Percentiles rank a stretch among this genome's conserved stretches.
Conservation (phyloP, 352 stramenopile genomes). For the Phytopythium sindhum region DNA sequence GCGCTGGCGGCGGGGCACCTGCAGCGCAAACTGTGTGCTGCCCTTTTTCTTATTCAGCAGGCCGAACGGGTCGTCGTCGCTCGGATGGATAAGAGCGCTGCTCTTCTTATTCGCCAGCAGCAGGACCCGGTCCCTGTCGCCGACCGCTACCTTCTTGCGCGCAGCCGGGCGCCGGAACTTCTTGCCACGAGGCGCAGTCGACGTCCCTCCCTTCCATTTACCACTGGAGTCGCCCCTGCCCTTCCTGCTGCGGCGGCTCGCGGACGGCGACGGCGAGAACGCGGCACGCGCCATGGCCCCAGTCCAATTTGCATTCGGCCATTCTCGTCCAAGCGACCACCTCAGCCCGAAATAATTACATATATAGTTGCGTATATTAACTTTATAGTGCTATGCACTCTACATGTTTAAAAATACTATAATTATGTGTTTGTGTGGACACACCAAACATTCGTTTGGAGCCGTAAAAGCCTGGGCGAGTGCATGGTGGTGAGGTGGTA, state of each 20-base stretch:
- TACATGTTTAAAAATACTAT: too few species aligned
- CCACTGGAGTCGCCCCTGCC: neutral
- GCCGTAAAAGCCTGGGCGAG: too few species aligned
- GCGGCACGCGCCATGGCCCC: neutral
- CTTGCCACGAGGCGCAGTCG: too few species aligned
- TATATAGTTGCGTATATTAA: neutral
- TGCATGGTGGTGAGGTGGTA: too few species aligned
- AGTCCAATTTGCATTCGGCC: neutral
- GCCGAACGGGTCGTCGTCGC: neutral
- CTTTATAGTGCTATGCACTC: too few species aligned
- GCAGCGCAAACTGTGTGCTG: neutral
- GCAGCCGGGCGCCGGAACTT: neutral
- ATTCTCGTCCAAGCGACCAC: neutral
- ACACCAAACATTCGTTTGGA: too few species aligned
- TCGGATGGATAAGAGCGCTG: neutral
- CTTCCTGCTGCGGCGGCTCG: neutral
- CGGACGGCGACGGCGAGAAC: neutral
- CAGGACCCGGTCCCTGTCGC: neutral
- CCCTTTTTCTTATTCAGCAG: conserved; percentile 1
- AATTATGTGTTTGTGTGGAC: neutral
- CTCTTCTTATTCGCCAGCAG: neutral
- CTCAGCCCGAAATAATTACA: neutral
- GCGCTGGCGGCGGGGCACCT: neutral
- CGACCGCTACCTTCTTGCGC: neutral
- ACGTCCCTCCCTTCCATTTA: too few species aligned